phyloP scores from a whole-genome alignment of 148 eudicot genomes.

The Fagopyrum tataricum region DNA sequence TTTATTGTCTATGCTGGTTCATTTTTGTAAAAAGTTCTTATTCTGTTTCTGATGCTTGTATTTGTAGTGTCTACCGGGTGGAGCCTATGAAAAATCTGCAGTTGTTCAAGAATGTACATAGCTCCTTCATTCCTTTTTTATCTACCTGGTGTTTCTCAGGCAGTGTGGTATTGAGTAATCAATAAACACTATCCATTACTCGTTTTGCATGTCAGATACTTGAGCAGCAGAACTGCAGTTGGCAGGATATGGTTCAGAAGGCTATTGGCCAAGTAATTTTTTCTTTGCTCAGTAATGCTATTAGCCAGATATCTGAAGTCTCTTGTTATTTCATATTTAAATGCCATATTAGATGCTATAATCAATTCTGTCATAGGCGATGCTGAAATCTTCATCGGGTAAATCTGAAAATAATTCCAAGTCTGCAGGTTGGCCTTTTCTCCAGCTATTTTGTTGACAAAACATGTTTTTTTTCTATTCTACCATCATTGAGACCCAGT shows the following conservation, averaged over 20 bases:
- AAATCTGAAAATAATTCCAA: not conserved
- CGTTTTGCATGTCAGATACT: constrained; percentile 31
- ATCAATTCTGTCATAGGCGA: not conserved
- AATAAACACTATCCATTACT: not conserved
- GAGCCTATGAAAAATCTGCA: constrained; percentile 27
- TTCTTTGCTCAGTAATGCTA: not conserved
- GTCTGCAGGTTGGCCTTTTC: constrained; percentile 4
- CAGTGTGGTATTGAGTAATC: not conserved
- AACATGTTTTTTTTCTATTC: not conserved
- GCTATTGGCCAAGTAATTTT: constrained; percentile 43
- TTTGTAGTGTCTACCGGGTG: constrained; percentile 38
- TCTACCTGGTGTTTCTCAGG: not conserved
- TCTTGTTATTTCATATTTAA: not conserved
- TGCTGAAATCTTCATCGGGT: constrained; percentile 1
- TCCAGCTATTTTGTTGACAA: not conserved
- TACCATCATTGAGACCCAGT: not conserved
- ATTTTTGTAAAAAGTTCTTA: not conserved
- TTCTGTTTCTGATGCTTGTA: constrained; percentile 7
- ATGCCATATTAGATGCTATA: not conserved
- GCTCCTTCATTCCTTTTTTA: not conserved
- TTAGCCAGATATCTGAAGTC: not conserved
- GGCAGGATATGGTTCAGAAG: constrained; percentile 30
- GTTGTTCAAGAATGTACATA: constrained; percentile 39
- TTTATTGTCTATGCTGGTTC: constrained; percentile 1
- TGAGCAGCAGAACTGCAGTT: constrained; percentile 32